phyloP scores from a whole-genome alignment of 352 stramenopile species.

The Elongisporangium anandrum region DNA sequence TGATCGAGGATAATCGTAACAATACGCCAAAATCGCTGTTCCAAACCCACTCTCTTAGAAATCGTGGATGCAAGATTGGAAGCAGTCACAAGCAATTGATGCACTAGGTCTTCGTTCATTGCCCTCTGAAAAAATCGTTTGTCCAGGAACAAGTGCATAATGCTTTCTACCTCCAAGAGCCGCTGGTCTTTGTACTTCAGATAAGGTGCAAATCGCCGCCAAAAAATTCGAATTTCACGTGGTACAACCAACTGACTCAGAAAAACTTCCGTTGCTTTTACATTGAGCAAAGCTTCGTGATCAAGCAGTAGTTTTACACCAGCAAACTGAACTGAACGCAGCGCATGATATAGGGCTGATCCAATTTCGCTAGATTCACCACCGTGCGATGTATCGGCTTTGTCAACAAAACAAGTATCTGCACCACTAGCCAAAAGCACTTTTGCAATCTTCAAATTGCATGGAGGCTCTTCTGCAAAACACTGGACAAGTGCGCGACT shows the following conservation, averaged over 20 bases:
- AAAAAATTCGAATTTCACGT: slow-evolving; percentile 10
- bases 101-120: slow-evolving; percentile 40
- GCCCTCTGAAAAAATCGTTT: slow-evolving; percentile 15
- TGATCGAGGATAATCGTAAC: slow-evolving; percentile 25
- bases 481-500: slow-evolving; percentile 34
- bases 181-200: slow-evolving; percentile 21
- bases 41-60: slow-evolving; percentile 18
- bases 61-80: slow-evolving; percentile 32
- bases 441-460: slow-evolving; percentile 37
- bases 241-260: slow-evolving; percentile 17
- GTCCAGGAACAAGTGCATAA: slow-evolving; percentile 41
- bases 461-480: slow-evolving; percentile 25
- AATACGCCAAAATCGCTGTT: slow-evolving; percentile 42
- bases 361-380: neutral
- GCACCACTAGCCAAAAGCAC: slow-evolving; percentile 33
- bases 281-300: slow-evolving; percentile 26
- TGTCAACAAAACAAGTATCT: slow-evolving; percentile 17
- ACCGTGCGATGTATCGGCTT: slow-evolving; percentile 8
- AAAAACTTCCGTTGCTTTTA: slow-evolving; percentile 26
- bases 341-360: slow-evolving; percentile 30
- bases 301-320: slow-evolving; percentile 37
- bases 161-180: slow-evolving; percentile 32
- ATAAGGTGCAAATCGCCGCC: slow-evolving; percentile 29
- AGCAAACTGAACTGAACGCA: slow-evolving; percentile 28
- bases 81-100: slow-evolving; percentile 32